phyloP scores from a whole-genome alignment of 2,329 filamentous ascomycete species.

The Mycosphaerelloides madeirae region DNA sequence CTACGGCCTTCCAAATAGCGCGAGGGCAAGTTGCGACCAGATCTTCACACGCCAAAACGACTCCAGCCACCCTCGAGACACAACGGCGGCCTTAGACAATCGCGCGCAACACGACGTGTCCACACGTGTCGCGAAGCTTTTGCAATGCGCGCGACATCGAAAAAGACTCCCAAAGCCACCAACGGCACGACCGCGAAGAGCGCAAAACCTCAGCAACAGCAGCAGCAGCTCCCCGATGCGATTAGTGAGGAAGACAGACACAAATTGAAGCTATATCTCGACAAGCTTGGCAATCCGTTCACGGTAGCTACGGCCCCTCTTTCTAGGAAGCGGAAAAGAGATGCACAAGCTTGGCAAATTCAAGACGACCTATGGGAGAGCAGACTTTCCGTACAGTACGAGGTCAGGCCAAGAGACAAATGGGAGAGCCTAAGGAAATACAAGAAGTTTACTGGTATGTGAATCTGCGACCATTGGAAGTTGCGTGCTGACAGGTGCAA shows the following conservation, averaged over 20 bases:
- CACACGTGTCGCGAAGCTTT: not conserved
- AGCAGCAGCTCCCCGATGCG: slow-evolving; percentile 1
- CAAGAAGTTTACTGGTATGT: slow-evolving; percentile 45
- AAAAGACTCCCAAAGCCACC: slow-evolving; percentile 7
- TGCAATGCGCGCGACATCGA: slow-evolving; percentile 7
- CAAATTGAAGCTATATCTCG: not conserved
- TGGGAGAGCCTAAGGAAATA: slow-evolving; percentile 33
- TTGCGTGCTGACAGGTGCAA: not conserved
- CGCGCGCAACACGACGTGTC: too few relatives aligned
- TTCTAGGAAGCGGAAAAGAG: slow-evolving; percentile 26
- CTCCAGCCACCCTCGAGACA: too few relatives aligned
- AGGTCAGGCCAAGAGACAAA: slow-evolving; percentile 35
- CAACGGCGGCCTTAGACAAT: too few relatives aligned
- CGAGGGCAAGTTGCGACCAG: too few relatives aligned
- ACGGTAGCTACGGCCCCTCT: not conserved
- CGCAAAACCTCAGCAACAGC: slow-evolving; percentile 1
- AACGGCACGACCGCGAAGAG: not conserved
- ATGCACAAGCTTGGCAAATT: slow-evolving; percentile 6
- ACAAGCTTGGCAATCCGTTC: slow-evolving; percentile 15
- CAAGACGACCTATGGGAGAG: slow-evolving; percentile 25
- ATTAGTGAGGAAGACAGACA: slow-evolving; percentile 18
- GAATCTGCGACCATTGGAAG: not conserved
- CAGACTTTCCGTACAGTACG: slow-evolving; percentile 28
- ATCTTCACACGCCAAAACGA: too few relatives aligned
- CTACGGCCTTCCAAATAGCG: too few relatives aligned